These are phyloP conservation scores for Liquidambar formosana DNA, from an alignment of 164 flowering plant species.

Conservation along the genomic window DNA sequence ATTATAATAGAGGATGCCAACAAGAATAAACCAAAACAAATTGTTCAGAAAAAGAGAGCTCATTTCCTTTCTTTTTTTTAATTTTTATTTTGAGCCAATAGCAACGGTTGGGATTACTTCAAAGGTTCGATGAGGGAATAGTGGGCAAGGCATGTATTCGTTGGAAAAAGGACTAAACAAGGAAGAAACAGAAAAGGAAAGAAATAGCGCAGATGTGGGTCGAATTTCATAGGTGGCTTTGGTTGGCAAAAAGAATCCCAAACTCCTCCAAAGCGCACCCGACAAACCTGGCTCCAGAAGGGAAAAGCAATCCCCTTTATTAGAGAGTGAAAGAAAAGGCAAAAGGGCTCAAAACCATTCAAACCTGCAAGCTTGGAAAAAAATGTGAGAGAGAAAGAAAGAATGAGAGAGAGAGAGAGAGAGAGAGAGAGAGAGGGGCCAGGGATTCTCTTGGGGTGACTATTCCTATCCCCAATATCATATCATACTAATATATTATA, in stretches of 20 bases:
- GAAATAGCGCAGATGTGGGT: neutral
- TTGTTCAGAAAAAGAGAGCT: too few species aligned
- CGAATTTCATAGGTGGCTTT: slow-evolving; percentile 8
- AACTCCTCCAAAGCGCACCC: slow-evolving; percentile 2
- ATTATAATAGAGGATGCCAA: too few species aligned
- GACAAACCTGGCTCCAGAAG: slow-evolving; percentile 17
- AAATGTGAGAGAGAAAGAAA: neutral
- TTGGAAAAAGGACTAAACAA: neutral
- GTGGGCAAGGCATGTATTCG: too few species aligned
- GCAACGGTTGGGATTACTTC: too few species aligned
- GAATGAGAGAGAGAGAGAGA: neutral
- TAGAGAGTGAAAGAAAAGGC: neutral
- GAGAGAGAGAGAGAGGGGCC: neutral
- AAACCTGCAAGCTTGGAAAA: slow-evolving; percentile 11
- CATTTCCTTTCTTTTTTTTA: too few species aligned
- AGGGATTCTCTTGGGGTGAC: neutral
- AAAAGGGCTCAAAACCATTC: slow-evolving; percentile 1
- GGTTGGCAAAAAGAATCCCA: slow-evolving; percentile 10
- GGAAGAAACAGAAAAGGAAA: neutral
- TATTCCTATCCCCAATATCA: neutral
- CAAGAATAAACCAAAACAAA: too few species aligned
- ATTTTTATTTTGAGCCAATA: too few species aligned
- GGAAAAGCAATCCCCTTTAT: slow-evolving; percentile 4
- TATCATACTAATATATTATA: neutral
- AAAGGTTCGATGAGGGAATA: too few species aligned